These are phyloP conservation scores for Dictyostelium gargantuum DNA, from an alignment of 208 protist species.

Conservation along the genomic window DNA sequence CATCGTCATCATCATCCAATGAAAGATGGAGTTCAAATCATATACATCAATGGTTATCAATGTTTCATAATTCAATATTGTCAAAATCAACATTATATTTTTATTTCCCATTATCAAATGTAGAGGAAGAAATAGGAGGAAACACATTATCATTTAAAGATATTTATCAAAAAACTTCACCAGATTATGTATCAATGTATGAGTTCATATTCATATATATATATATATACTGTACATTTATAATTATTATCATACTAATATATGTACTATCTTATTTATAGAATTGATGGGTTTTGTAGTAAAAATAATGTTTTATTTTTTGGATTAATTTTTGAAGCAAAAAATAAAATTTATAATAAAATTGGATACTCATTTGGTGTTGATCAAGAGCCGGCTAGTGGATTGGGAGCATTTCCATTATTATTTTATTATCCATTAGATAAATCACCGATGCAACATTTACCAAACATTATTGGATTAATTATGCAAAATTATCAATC, in stretches of 20 bases:
- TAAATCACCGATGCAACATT: constrained; percentile 24
- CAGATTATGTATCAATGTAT: constrained; percentile 39
- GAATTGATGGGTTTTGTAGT: constrained; percentile 4
- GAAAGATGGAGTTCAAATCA: constrained; percentile 39
- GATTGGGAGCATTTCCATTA: constrained; percentile 2
- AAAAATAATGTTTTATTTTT: constrained; percentile 37
- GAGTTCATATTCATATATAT: not conserved
- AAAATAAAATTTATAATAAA: not conserved
- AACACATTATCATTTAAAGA: not conserved
- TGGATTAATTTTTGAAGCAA: constrained; percentile 11
- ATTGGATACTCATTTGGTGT: constrained; percentile 53
- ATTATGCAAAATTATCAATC: not conserved
- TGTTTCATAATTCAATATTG: constrained; percentile 9
- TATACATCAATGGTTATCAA: constrained; percentile 49
- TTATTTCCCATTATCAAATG: constrained; percentile 16
- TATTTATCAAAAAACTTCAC: not conserved
- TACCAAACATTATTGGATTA: constrained; percentile 55
- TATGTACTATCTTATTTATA: not conserved
- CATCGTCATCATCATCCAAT: not conserved
- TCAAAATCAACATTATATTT: constrained; percentile 24
- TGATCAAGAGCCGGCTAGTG: not conserved
- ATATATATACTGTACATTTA: not conserved
- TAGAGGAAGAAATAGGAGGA: constrained; percentile 47
- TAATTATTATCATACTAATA: not conserved
- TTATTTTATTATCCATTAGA: constrained; percentile 31